Base-by-base conservation (phyloP, 305 asterid genomes). In the Ilex paraguariensis region DNA sequence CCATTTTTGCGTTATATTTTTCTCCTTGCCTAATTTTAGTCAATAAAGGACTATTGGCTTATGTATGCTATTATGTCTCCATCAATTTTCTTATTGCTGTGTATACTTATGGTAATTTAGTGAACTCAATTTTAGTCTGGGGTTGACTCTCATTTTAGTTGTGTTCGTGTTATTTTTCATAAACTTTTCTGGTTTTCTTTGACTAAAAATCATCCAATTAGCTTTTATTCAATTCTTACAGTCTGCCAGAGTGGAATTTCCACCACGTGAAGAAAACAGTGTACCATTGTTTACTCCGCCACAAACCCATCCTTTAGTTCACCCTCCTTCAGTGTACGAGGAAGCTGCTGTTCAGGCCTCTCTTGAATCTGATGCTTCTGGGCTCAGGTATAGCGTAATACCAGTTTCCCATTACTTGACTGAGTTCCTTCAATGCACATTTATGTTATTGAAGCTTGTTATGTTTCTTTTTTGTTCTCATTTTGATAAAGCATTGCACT, bases 261-360 rank as follows among this genome's bases (percentile, higher is more conserved):
- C 99, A 44, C 97, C 96, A 44, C 84, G 87, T 70, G 92, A 69
- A 70, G 99, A 77, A 75, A 86, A 81, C 73, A 85, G 84, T 65
- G 97, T 90, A 21, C 97, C 97, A 5, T 68, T 92, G 44, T 91
- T 91, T 77, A 89, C 98, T 62, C 98, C 96, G 60, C 98, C 96
- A 61, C 97, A 89, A 76, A 73, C 96, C 67, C 96, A 81, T 80
- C 97, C 98, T 9, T 63, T 88, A 57, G 84, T 75, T 70, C 79
- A 78, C 56, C 63, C 75, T 49, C 62, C 94, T 72, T 67, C 84
- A 64, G 77, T 79, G 6, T 93, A 80, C 15, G 99, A 93, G 75
- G 99, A 90, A 77, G 95, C 90, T 74, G 97, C 95, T 64, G 89
- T 90, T 70, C 90, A 87, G 75, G 96, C 96, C 71, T 90, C 97